Percentiles rank a stretch among this genome's conserved stretches.
Conservation (phyloP, 495 filamentous ascomycete species). For the Jackrogersella multiformis region DNA sequence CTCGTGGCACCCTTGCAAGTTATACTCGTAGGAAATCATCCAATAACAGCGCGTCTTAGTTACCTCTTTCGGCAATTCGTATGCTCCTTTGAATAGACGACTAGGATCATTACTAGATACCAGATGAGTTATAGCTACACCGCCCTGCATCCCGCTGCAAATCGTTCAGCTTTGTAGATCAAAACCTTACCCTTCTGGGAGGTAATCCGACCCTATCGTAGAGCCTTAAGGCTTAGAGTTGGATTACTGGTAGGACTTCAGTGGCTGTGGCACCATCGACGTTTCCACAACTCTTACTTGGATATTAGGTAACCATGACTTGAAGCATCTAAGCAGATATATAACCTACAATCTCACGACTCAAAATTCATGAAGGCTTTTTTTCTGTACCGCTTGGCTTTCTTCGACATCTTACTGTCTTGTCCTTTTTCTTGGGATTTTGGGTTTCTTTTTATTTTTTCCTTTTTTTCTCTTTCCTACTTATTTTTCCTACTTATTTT, state of each 20-base stretch:
- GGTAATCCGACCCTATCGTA: too few species aligned
- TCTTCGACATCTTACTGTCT: not conserved
- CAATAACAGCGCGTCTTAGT: not conserved
- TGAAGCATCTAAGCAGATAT: not conserved
- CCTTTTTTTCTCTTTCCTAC: not conserved
- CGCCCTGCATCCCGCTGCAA: too few species aligned
- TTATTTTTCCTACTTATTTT: not conserved
- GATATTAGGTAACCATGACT: not conserved
- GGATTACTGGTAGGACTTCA: too few species aligned
- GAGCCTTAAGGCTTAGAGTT: too few species aligned
- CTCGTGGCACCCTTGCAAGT: not conserved
- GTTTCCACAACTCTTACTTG: not conserved
- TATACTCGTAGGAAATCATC: not conserved
- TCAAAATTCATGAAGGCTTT: not conserved
- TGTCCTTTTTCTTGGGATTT: not conserved
- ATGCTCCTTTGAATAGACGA: too few species aligned
- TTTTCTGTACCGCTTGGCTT: conserved; percentile 18
- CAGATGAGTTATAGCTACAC: too few species aligned
- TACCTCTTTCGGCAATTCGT: not conserved
- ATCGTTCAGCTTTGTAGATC: too few species aligned
- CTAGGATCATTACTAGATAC: too few species aligned
- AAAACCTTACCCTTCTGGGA: too few species aligned
- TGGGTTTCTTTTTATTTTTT: conserved; percentile 5
- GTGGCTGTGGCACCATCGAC: not conserved
- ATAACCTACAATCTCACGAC: not conserved